Evolutionary conservation across 1,139 yeast genomes (phyloP).

Genomic region (Lodderomyces oxycetoniae): DNA sequence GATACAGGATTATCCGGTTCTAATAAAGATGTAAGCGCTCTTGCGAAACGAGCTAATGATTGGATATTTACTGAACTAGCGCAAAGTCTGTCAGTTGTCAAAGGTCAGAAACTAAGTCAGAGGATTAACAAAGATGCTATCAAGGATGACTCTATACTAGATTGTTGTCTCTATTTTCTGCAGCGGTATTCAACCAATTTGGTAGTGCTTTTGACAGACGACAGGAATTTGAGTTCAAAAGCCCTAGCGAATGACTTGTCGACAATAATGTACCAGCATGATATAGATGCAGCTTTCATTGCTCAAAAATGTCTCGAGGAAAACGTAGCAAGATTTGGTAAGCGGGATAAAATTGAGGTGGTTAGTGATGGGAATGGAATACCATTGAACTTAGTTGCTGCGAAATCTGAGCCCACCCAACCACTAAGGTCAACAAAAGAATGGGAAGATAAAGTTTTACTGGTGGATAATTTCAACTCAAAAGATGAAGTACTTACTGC

Average conservation of each 20-base stretch:
- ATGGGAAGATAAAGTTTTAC: not conserved
- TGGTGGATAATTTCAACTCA: slow-evolving; percentile 5
- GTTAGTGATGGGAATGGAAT: not conserved
- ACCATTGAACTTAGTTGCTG: not conserved
- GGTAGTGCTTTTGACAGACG: slow-evolving; percentile 71
- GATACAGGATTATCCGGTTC: too few species aligned
- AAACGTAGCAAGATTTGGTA: slow-evolving; percentile 23
- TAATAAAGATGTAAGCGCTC: slow-evolving; percentile 6
- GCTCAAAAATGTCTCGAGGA: slow-evolving; percentile 48
- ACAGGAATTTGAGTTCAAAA: slow-evolving; percentile 73
- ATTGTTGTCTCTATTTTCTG: slow-evolving; percentile 70
- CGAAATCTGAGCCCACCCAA: not conserved
- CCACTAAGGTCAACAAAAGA: not conserved
- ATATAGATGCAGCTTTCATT: slow-evolving; percentile 30
- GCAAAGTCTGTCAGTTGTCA: slow-evolving; percentile 41
- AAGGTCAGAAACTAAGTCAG: slow-evolving; percentile 64
- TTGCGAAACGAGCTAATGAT: slow-evolving; percentile 68
- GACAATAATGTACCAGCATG: slow-evolving; percentile 28
- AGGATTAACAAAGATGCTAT: slow-evolving; percentile 33
- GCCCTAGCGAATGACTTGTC: slow-evolving; percentile 65
- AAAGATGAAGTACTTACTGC: slow-evolving; percentile 2
- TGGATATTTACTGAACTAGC: slow-evolving; percentile 74
- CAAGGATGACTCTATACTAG: slow-evolving; percentile 82
- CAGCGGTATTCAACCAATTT: slow-evolving; percentile 36
- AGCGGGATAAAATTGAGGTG: slow-evolving; percentile 1